These are phyloP conservation scores for Albizia julibrissin DNA, from an alignment of 306 rosid genomes.

Conservation along the genomic window DNA sequence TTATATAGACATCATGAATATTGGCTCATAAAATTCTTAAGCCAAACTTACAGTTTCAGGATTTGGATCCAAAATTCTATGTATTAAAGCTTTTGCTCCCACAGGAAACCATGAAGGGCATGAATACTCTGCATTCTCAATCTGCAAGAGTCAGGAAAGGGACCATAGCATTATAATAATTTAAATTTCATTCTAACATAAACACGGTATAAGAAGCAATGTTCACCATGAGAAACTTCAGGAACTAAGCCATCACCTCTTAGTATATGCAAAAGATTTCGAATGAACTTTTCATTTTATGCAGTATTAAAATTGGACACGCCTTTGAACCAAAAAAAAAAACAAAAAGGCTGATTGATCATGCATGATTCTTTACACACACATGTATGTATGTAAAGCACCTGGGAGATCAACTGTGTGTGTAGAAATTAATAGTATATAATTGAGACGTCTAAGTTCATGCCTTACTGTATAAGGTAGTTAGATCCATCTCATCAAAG, in stretches of 20 bases:
- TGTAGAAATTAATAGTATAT: not conserved
- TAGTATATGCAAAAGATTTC: constrained; percentile 2
- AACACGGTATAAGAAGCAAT: constrained; percentile 4
- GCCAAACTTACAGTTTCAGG: constrained; percentile 70
- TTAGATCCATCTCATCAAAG: constrained; percentile 93
- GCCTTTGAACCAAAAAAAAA: not conserved
- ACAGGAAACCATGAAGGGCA: constrained; percentile 87
- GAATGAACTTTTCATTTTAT: not conserved
- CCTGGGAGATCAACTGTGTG: constrained; percentile 3
- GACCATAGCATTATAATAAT: not conserved
- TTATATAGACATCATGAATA: constrained; percentile 10
- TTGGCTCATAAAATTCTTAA: constrained; percentile 12
- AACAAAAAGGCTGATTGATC: not conserved
- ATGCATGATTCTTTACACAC: not conserved
- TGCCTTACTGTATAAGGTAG: constrained; percentile 91
- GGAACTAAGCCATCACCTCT: constrained; percentile 24
- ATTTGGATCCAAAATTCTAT: constrained; percentile 74
- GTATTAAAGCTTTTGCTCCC: constrained; percentile 78
- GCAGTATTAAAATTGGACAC: constrained; percentile 10
- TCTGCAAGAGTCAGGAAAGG: constrained; percentile 49
- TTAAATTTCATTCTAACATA: constrained; percentile 9
- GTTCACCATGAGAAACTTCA: constrained; percentile 19
- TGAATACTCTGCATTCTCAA: constrained; percentile 77
- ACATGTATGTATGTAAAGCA: not conserved
- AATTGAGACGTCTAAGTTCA: constrained; percentile 44